Percentiles rank a stretch among this genome's conserved stretches.
phyloP scores from a whole-genome alignment of 768 basidiomycete species.

The Lyophyllum semitale region DNA sequence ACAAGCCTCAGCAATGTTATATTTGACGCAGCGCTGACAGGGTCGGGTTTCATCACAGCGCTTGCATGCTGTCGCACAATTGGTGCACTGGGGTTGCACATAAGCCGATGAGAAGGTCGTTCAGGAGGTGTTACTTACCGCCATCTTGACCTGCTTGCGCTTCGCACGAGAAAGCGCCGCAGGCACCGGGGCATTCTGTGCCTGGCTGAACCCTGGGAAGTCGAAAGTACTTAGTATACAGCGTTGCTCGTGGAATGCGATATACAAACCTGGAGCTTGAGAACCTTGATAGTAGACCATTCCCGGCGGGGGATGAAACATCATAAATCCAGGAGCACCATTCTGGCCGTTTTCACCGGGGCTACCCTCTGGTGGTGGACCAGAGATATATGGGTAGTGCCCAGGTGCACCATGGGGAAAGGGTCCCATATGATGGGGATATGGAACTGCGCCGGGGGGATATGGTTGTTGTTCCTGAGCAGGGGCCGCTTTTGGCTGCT shows the following conservation, averaged over 20 bases:
- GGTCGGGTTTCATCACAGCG: slow-evolving; percentile 70
- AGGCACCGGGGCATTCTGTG: slow-evolving; percentile 26
- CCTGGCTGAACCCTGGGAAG: slow-evolving; percentile 15
- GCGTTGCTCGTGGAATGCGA: not conserved
- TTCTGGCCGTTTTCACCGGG: slow-evolving; percentile 31
- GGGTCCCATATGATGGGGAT: slow-evolving; percentile 31
- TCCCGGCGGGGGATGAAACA: slow-evolving; percentile 41
- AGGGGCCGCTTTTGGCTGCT: slow-evolving; percentile 29
- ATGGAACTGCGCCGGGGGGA: slow-evolving; percentile 27
- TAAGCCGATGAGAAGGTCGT: not conserved
- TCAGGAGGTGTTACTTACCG: slow-evolving; percentile 38
- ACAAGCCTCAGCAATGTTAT: slow-evolving; percentile 77
- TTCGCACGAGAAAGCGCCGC: slow-evolving; percentile 52
- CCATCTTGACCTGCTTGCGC: slow-evolving; percentile 88
- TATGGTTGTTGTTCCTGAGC: slow-evolving; percentile 33
- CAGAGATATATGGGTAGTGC: slow-evolving; percentile 43
- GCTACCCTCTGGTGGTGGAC: slow-evolving; percentile 37
- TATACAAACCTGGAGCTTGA: slow-evolving; percentile 34
- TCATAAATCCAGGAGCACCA: slow-evolving; percentile 38
- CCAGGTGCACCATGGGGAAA: slow-evolving; percentile 29
- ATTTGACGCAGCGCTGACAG: slow-evolving; percentile 88
- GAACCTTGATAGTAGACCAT: slow-evolving; percentile 43
- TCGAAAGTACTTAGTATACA: not conserved
- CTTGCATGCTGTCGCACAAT: slow-evolving; percentile 87
- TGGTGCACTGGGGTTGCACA: slow-evolving; percentile 56